Conservation (phyloP, 2,329 filamentous ascomycete species). For the Neopestalotiopsis sp. region DNA sequence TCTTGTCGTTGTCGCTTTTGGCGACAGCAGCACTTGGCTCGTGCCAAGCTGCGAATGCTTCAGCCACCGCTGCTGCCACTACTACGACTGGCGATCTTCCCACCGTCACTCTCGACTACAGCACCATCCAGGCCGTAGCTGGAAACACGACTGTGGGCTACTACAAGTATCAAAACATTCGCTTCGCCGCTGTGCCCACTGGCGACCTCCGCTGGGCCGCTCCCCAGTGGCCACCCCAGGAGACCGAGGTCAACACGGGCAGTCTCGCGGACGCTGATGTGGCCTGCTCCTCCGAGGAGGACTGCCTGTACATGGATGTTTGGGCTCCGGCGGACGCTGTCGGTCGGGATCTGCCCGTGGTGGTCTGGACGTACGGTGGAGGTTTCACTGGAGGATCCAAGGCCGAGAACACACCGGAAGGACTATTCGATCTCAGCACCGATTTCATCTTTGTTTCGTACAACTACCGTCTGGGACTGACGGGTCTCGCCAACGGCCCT, state of each 20-base stretch:
- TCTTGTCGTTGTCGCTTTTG: neutral
- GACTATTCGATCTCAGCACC: conserved; percentile 36
- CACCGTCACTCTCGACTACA: conserved; percentile 34
- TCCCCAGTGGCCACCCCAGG: conserved; percentile 38
- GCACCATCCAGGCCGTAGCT: conserved; percentile 28
- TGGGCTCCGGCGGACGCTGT: conserved; percentile 10
- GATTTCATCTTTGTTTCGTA: conserved; percentile 38
- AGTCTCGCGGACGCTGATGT: conserved; percentile 35
- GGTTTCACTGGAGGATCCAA: conserved; percentile 18
- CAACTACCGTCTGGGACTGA: conserved; percentile 40
- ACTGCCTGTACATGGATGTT: conserved; percentile 13
- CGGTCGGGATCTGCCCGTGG: conserved; percentile 3
- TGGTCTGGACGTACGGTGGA: conserved; percentile 15
- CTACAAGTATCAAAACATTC: conserved; percentile 42
- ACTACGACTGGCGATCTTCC: conserved; percentile 17
- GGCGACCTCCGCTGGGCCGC: conserved; percentile 38
- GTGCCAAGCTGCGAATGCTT: conserved; percentile 4
- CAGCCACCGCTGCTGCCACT: neutral
- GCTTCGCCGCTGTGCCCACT: conserved; percentile 38
- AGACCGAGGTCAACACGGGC: conserved; percentile 38
- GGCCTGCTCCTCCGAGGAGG: conserved; percentile 29
- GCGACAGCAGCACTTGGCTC: conserved; percentile 5
- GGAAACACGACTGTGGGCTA: conserved; percentile 31
- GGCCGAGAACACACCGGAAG: conserved; percentile 37
- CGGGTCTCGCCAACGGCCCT: conserved; percentile 35